Conservation (phyloP, 2,329 filamentous ascomycete genomes). For the Penicillium glabrum region DNA sequence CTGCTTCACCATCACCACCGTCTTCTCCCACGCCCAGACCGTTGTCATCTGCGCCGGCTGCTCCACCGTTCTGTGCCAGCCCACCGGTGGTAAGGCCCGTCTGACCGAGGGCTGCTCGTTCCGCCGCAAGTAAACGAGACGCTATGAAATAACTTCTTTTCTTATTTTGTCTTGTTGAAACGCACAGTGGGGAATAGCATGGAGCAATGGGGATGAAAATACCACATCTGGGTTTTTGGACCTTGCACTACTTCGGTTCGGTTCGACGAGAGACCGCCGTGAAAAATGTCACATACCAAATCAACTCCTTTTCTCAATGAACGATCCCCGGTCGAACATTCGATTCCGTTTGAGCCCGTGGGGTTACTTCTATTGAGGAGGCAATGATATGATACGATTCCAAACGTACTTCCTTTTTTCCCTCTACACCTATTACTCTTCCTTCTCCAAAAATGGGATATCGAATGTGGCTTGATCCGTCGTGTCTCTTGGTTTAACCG, state of each 20-base stretch:
- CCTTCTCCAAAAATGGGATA: neutral
- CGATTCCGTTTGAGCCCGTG: neutral
- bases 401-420: constrained; percentile 13
- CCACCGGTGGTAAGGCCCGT: constrained; percentile 97
- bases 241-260: constrained; percentile 21
- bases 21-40: constrained; percentile 99
- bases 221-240: constrained; percentile 27
- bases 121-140: constrained; percentile 86
- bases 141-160: constrained; percentile 24
- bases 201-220: constrained; percentile 31
- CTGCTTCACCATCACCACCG: constrained; percentile 99
- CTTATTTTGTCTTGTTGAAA: constrained; percentile 31
- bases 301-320: constrained; percentile 16
- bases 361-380: constrained; percentile 5
- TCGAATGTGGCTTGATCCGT: constrained; percentile 2
- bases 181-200: constrained; percentile 28
- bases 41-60: constrained; percentile 99
- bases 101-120: constrained; percentile 99
- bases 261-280: constrained; percentile 22
- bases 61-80: constrained; percentile 99
- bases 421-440: constrained; percentile 22
- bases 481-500: neutral
- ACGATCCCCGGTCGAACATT: constrained; percentile 2
- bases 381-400: constrained; percentile 26
- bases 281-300: constrained; percentile 29